Evolutionary conservation across 805 yeast genomes (phyloP).

Genomic region (Cephaloascus albidus): DNA sequence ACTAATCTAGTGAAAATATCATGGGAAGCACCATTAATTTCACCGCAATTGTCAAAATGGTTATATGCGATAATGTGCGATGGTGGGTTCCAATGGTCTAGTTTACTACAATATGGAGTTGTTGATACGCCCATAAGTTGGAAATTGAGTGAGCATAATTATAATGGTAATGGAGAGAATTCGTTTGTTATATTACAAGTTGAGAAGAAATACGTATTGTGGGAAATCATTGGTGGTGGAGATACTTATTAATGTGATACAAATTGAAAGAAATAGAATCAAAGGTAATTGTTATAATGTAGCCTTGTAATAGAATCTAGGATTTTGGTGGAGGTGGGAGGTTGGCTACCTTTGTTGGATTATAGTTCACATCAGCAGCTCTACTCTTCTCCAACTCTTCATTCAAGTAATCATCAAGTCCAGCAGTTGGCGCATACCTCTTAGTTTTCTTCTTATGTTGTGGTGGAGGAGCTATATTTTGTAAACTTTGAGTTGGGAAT

Average conservation of each 20-base stretch:
- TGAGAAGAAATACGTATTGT: conserved; percentile 9
- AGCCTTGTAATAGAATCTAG: no score
- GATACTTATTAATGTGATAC: conserved; percentile 9
- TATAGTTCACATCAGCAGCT: conserved; percentile 16
- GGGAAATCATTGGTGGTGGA: conserved; percentile 18
- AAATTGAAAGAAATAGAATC: no score
- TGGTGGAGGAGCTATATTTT: not conserved
- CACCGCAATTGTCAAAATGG: not conserved
- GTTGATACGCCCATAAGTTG: conserved; percentile 15
- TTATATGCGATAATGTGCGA: not conserved
- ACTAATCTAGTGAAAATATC: conserved; percentile 6
- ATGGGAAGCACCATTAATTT: conserved; percentile 3
- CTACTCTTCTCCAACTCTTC: conserved; percentile 33
- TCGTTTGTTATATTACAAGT: conserved; percentile 9
- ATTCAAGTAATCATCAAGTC: conserved; percentile 28
- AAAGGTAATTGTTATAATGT: no score
- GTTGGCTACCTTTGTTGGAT: conserved; percentile 2
- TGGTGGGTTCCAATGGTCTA: conserved; percentile 13
- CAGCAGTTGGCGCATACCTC: conserved; percentile 16
- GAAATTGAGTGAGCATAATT: conserved; percentile 14
- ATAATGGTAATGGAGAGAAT: conserved; percentile 16
- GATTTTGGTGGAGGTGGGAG: conserved; percentile 20
- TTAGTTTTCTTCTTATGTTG: conserved; percentile 12
- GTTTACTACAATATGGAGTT: conserved; percentile 11
- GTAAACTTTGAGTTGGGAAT: conserved; percentile 4